Evolutionary conservation across 139 green algal species (phyloP), one percentile per base, ranked within the genome.

Genomic region (Edaphochlamys debaryana): DNA sequence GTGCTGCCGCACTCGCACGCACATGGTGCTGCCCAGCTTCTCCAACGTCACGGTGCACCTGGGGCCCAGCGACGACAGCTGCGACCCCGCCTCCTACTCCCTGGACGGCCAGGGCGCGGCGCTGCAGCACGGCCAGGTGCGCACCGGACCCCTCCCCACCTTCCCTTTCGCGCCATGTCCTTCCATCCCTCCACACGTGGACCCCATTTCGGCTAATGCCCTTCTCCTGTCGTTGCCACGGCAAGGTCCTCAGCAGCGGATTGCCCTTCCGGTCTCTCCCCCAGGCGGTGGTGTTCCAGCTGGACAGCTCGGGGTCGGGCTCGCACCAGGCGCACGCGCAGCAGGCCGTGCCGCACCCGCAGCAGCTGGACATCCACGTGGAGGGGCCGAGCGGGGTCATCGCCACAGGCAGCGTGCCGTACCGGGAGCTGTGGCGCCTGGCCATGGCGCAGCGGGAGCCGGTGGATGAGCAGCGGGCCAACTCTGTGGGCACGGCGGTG

Each of bases 371-470:
- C 6, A 73, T 82, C 42, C 40, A 48, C 30, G 76, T 82, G 41
- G 42, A 64, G 7, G 34, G 34, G 0, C 32, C 42, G 4, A 20
- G 27, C 30, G 76, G 63, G 1, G 34, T 32, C 3, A 6, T 82
- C 1, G 76, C 76, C 22, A 74, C 32, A 5, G 76, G 76, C 41
- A 63, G n/a, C 5, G 32, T 82, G 30, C 11, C 76, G 58, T 82
- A 82, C 42, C 32, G 76, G 27, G 76, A 73, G 42, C 76, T 82
- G n/a, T 54, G 41, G 42, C 76, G 76, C 34, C 29, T 50, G 63
- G 76, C 76, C 32, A 45, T 50, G 63, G 41, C 42, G 75, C 76
- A 82, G 34, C 45, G 63, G 32, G 76, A 82, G 19, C 32, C 76
- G 23, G 63, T 82, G 42, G 76, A 82, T 11, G 76, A 82, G 63